phyloP scores from a whole-genome alignment of 2,329 filamentous ascomycete genomes.

The Fulvia fulva region DNA sequence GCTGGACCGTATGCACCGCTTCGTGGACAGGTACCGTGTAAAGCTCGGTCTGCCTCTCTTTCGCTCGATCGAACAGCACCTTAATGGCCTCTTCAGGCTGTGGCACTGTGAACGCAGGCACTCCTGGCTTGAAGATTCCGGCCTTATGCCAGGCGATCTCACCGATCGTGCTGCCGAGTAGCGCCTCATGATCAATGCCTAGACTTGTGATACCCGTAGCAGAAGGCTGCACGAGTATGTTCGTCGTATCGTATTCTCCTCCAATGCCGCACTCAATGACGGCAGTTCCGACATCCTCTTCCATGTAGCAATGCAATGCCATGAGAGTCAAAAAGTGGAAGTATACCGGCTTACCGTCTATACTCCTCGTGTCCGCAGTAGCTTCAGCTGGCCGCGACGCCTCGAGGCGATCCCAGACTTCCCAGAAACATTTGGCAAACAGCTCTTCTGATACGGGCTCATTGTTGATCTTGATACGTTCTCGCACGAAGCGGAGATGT shows the following conservation, averaged over 20 bases:
- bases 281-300: conserved; percentile 70
- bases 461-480: conserved; percentile 79
- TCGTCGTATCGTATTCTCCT: conserved; percentile 89
- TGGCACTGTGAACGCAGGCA: conserved; percentile 59
- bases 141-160: conserved; percentile 91
- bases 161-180: conserved; percentile 74
- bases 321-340: conserved; percentile 89
- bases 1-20: conserved; percentile 45
- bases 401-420: conserved; percentile 71
- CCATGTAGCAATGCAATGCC: conserved; percentile 77
- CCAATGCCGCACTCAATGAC: conserved; percentile 93
- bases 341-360: conserved; percentile 74
- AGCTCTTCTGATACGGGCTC: conserved; percentile 61
- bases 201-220: conserved; percentile 73
- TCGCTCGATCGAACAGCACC: conserved; percentile 55
- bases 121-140: conserved; percentile 72
- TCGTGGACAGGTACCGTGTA: conserved; percentile 49
- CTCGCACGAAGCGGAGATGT: conserved; percentile 76
- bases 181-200: conserved; percentile 77
- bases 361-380: conserved; percentile 44
- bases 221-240: conserved; percentile 68
- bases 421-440: conserved; percentile 77
- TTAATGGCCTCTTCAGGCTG: conserved; percentile 53
- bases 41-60: conserved; percentile 47
- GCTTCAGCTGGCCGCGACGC: conserved; percentile 51